phyloP scores from a whole-genome alignment of 768 basidiomycete genomes.

The Pleurotus platypus region DNA sequence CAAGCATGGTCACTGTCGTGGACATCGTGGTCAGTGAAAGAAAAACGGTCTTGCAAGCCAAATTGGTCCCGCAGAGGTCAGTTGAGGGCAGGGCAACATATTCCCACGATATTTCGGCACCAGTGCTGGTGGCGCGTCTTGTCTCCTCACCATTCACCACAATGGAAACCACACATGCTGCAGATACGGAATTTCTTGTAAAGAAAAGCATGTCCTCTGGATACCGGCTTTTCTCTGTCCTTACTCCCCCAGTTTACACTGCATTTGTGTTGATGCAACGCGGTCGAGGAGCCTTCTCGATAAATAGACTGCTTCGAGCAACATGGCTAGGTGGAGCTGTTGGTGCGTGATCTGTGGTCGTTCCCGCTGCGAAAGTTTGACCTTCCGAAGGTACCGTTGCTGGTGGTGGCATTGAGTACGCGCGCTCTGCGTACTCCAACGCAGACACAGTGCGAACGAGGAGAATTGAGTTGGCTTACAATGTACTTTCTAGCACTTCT shows the following conservation, averaged over 20 bases:
- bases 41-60: neutral
- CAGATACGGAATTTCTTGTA: constrained; percentile 64
- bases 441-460: constrained; percentile 44
- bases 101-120: neutral
- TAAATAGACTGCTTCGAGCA: constrained; percentile 64
- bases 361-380: neutral
- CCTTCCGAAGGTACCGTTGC: constrained; percentile 37
- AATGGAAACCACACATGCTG: constrained; percentile 31
- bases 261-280: constrained; percentile 50
- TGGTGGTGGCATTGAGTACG: constrained; percentile 59
- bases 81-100: constrained; percentile 7
- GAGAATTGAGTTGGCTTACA: constrained; percentile 51
- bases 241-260: constrained; percentile 60
- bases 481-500: constrained; percentile 35
- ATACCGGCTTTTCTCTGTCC: constrained; percentile 62
- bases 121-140: no score
- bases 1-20: constrained; percentile 34
- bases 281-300: constrained; percentile 49
- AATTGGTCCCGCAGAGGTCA: neutral
- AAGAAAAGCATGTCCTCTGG: constrained; percentile 63
- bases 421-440: constrained; percentile 52
- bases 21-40: constrained; percentile 25
- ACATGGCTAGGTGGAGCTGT: constrained; percentile 68
- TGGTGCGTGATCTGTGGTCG: constrained; percentile 34
- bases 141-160: neutral